These are phyloP conservation scores for Tylopilus subfusipes DNA, from an alignment of 768 basidiomycete genomes.

Conservation along the genomic window DNA sequence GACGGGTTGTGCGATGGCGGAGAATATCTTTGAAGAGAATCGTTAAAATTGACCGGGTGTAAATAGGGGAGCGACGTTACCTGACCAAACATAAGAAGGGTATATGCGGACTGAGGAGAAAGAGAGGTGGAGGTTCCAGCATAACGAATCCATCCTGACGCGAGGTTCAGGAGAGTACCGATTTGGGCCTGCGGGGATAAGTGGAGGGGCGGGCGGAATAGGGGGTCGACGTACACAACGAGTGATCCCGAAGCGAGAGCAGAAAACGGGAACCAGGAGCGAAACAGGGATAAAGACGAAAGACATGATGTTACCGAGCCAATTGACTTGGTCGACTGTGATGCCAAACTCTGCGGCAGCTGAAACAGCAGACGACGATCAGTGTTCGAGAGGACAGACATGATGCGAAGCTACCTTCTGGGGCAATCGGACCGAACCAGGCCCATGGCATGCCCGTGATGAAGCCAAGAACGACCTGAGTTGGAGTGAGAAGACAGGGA, in stretches of 20 bases:
- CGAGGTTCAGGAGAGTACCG: constrained; percentile 48
- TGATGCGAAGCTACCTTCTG: constrained; percentile 44
- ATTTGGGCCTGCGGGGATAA: constrained; percentile 51
- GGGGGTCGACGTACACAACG: constrained; percentile 50
- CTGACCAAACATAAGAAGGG: constrained; percentile 69
- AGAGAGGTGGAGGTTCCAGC: constrained; percentile 61
- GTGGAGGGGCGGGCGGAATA: neutral
- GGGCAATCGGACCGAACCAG: constrained; percentile 85
- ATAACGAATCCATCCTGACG: constrained; percentile 76
- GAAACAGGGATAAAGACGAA: constrained; percentile 62
- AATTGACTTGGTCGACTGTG: constrained; percentile 69
- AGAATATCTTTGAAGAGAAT: constrained; percentile 46
- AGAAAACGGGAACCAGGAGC: constrained; percentile 54
- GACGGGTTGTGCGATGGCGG: constrained; percentile 62
- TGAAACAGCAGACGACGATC: constrained; percentile 25
- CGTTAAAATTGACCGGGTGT: neutral
- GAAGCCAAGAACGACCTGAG: constrained; percentile 58
- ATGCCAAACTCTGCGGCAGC: constrained; percentile 64
- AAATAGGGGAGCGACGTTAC: constrained; percentile 32
- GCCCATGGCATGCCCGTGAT: constrained; percentile 66
- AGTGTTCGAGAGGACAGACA: neutral
- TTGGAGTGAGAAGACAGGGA: neutral
- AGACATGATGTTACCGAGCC: constrained; percentile 71
- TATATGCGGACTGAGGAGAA: constrained; percentile 50
- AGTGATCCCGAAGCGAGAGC: constrained; percentile 57